Base-by-base conservation (phyloP, 2,329 filamentous ascomycete genomes). In the Anthostomella pinea region DNA sequence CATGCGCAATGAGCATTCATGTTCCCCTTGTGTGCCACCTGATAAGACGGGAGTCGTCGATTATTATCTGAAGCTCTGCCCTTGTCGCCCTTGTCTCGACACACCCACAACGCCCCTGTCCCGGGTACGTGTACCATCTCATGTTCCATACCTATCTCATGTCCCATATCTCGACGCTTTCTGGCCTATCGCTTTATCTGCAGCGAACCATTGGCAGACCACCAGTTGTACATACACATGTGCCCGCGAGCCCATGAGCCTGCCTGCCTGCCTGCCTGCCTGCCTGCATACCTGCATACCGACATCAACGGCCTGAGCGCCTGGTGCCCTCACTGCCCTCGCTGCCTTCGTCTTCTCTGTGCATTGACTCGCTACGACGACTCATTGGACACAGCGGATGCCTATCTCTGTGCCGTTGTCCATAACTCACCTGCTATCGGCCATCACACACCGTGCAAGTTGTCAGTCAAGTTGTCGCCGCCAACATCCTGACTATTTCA, bases 111-210 rank as follows among this genome's bases (percentile, higher is more conserved):
- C n/a, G n/a, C n/a, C n/a, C 24, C n/a, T 26, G 24, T 14, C n/a
- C 11, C 8, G 8, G 21, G 8, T 8, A 23, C 21, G 21, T 23
- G 21, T n/a, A 23, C 21, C 8, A n/a, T 23, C 8, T 23, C n/a
- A 8, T 23, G 21, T 23, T 23, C 21, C 35, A 35, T 49, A 46
- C 46, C 41, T 47, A 43, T 45, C 46, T 48, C 48, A 39, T 48
- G 45, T 45, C 46, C 48, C 48, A 39, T 48, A 51, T 49, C 43
- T 46, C 49, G 46, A 48, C 23, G 35, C 32, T 39, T 51, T 48
- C 46, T 50, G 39, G 47, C 51, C 52, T 55, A 53, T 55, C 52
- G 49, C 46, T 54, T 54, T 52, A 54, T 55, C 49, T 53, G 39
- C 40, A 51, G 49, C 49, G 41, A 44, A 48, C 45, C 44, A 43